phyloP scores from a whole-genome alignment of 2,329 filamentous ascomycete species.

The Fusarium sp. region DNA sequence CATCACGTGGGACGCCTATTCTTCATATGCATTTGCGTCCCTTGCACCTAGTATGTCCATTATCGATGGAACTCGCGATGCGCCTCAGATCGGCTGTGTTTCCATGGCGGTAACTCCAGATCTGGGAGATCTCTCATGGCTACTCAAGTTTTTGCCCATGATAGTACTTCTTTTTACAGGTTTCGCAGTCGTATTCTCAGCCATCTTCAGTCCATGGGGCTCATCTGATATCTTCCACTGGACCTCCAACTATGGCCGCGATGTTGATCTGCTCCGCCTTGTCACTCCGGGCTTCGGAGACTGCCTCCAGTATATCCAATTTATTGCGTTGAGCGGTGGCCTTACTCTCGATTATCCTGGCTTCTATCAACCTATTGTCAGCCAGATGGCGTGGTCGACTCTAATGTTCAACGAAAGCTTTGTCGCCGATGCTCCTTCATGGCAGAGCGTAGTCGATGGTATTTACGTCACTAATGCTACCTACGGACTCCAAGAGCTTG shows the following conservation, averaged over 20 bases:
- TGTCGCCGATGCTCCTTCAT: conserved; percentile 75
- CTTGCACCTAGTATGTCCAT: conserved; percentile 80
- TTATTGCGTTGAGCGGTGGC: conserved; percentile 87
- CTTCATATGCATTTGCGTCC: conserved; percentile 88
- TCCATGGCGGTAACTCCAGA: conserved; percentile 87
- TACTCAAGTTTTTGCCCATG: conserved; percentile 81
- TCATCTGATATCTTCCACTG: conserved; percentile 90
- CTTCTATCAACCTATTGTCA: conserved; percentile 92
- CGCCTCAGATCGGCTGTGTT: conserved; percentile 80
- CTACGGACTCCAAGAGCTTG: conserved; percentile 83
- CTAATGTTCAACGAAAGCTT: conserved; percentile 96
- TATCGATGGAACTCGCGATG: conserved; percentile 76
- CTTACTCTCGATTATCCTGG: conserved; percentile 91
- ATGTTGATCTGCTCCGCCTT: conserved; percentile 89
- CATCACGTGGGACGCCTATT: conserved; percentile 78
- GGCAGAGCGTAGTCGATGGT: conserved; percentile 79
- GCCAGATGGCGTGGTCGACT: conserved; percentile 87
- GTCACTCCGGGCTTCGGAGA: conserved; percentile 97
- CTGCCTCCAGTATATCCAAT: conserved; percentile 97
- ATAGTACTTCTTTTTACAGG: conserved; percentile 83
- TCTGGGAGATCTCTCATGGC: conserved; percentile 76
- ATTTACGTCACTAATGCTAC: conserved; percentile 84
- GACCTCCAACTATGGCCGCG: conserved; percentile 97
- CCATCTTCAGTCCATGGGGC: conserved; percentile 94
- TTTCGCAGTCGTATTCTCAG: conserved; percentile 84